These are phyloP conservation scores for Ogataea ramenticola DNA, from an alignment of 805 yeast genomes.

Conservation along the genomic window DNA sequence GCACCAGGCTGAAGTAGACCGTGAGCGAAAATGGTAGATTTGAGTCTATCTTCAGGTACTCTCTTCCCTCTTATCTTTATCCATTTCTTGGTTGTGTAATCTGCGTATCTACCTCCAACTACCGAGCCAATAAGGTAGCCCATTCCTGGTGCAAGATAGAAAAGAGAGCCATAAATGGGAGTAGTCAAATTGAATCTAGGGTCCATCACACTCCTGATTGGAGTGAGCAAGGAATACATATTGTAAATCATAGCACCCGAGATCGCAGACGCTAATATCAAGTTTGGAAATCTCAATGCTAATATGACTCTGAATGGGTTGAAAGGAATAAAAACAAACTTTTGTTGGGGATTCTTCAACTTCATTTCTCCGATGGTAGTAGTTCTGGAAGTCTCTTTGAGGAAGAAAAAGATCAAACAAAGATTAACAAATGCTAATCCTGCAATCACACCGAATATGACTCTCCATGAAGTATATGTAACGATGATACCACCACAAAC, in stretches of 20 bases:
- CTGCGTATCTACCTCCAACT: slow-evolving; percentile 48
- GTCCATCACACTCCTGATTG: slow-evolving; percentile 47
- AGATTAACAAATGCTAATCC: slow-evolving; percentile 33
- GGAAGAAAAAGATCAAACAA: slow-evolving; percentile 27
- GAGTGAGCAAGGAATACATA: slow-evolving; percentile 47
- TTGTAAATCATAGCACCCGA: slow-evolving; percentile 36
- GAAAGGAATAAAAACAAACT: slow-evolving; percentile 33
- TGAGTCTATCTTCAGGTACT: slow-evolving; percentile 46
- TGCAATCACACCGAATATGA: slow-evolving; percentile 41
- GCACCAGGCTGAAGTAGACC: slow-evolving; percentile 40
- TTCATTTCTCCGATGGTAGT: slow-evolving; percentile 22
- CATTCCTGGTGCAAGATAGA: slow-evolving; percentile 50
- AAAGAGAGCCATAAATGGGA: slow-evolving; percentile 45
- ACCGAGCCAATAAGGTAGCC: slow-evolving; percentile 46
- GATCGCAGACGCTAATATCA: slow-evolving; percentile 36
- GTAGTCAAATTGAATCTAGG: slow-evolving; percentile 43
- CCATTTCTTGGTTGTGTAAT: slow-evolving; percentile 36
- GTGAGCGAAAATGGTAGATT: slow-evolving; percentile 30
- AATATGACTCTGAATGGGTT: slow-evolving; percentile 40
- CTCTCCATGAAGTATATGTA: slow-evolving; percentile 45
- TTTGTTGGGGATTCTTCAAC: slow-evolving; percentile 22
- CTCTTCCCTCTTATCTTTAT: slow-evolving; percentile 34
- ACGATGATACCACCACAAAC: slow-evolving; percentile 46
- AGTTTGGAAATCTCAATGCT: slow-evolving; percentile 35
- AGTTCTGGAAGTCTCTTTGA: slow-evolving; percentile 38